Evolutionary conservation across 2,329 filamentous ascomycete species (phyloP), one percentile per base, ranked within the genome.

Genomic region (Trichoderma pleuroti): DNA sequence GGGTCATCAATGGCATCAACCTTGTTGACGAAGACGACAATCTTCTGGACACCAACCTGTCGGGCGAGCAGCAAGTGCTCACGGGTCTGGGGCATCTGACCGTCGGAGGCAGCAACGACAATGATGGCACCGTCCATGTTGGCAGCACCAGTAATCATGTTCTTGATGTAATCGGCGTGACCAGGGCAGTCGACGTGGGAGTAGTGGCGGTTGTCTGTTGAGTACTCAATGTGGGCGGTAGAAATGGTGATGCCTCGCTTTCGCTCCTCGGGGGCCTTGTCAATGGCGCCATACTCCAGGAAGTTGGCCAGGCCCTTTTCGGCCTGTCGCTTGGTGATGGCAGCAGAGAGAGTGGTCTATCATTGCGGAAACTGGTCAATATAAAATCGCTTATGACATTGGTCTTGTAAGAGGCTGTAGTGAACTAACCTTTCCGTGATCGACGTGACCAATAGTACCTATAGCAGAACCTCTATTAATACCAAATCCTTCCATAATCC

Each of bases 91-190:
- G 96, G 96, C 96, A 99, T 99, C 86, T 99, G 97, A 81, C 96
- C 96, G 81, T 99, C 96, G 46, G 94, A 97, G 76, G 96, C 96
- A 77, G 97, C 97, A 78, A 99, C 97, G 76, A 99, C 96, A 79
- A 99, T 98, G 81, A 99, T 95, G 79, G 96, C 95, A 79, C 96
- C 96, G 79, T 99, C 96, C 96, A 99, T 99, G 87, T 94, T 97
- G 79, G 97, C 95, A 74, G 96, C 94, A 90, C 96, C 96, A 76
- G 96, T 99, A 83, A 99, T 99, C 96, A 99, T 99, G 91, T 99
- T 99, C 90, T 99, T 99, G 87, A 99, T 98, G 88, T 99, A 99
- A 93, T 99, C 96, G 84, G 96, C 96, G 91, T 99, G 96, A 85
- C 96, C 96, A 72, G 96, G 96, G 85, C 96, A 99, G 89, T 99